Conservation (phyloP, 306 rosid species). For the Myrica gale region DNA sequence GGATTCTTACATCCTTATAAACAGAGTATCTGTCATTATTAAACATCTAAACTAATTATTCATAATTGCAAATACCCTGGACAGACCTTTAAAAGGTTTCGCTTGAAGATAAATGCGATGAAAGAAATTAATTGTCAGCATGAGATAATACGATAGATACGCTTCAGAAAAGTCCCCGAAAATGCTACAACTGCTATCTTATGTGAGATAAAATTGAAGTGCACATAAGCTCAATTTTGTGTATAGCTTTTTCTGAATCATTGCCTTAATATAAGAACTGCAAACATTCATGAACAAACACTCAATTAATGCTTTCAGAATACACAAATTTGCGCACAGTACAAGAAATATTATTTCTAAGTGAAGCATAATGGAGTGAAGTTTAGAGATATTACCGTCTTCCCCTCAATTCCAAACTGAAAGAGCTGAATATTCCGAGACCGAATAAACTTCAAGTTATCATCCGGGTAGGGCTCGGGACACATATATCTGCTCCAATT, state of each 20-base stretch:
- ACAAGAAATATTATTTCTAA: not conserved
- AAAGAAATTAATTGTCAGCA: not conserved
- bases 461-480: too few species aligned
- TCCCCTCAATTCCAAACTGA: constrained; percentile 95
- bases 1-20: not conserved
- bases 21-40: not conserved
- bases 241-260: not conserved
- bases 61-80: not conserved
- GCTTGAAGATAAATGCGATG: not conserved
- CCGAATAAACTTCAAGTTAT: too few species aligned
- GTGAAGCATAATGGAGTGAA: not conserved
- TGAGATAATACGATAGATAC: not conserved
- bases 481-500: too few species aligned
- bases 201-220: not conserved
- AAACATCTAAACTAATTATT: not conserved
- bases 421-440: too few species aligned
- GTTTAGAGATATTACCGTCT: constrained; percentile 52
- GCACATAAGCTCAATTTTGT: not conserved
- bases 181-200: not conserved
- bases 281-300: not conserved
- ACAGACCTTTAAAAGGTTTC: not conserved
- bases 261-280: not conserved
- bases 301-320: not conserved
- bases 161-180: not conserved
- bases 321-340: not conserved